Evolutionary conservation across 768 basidiomycete genomes (phyloP).

Genomic region (Coprinellus aureogranulatus): DNA sequence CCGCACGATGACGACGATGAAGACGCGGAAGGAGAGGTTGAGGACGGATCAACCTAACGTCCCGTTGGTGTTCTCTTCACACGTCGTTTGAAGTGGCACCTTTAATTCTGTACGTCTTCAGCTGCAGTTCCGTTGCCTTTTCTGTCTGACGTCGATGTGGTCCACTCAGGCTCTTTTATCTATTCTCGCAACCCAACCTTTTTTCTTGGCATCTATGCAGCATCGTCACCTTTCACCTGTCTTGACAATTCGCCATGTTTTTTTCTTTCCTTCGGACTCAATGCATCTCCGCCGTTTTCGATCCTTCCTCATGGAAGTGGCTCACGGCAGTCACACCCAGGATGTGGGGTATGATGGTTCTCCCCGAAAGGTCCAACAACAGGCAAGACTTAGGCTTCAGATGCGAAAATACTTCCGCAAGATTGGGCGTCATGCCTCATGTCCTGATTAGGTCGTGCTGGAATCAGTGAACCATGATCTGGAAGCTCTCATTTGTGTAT

Average conservation of each 20-base stretch:
- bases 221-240: not conserved
- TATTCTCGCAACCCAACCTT: no score
- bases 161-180: no score
- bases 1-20: constrained; percentile 16
- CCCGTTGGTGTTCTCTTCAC: not conserved
- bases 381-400: not conserved
- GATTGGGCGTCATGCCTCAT: not conserved
- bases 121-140: no score
- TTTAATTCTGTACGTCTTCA: no score
- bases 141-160: no score
- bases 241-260: not conserved
- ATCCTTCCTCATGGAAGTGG: not conserved
- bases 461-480: not conserved
- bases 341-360: not conserved
- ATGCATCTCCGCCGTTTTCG: not conserved
- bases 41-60: constrained; percentile 19
- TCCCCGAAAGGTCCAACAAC: not conserved
- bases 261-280: not conserved
- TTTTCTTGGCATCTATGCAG: no score
- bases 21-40: constrained; percentile 35
- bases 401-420: not conserved
- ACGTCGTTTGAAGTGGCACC: no score
- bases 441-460: not conserved
- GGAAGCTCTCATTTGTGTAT: not conserved
- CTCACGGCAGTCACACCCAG: not conserved